Evolutionary conservation across 2,329 filamentous ascomycete genomes (phyloP), one percentile per base, ranked within the genome.

Genomic region (Macrophomina tecta): DNA sequence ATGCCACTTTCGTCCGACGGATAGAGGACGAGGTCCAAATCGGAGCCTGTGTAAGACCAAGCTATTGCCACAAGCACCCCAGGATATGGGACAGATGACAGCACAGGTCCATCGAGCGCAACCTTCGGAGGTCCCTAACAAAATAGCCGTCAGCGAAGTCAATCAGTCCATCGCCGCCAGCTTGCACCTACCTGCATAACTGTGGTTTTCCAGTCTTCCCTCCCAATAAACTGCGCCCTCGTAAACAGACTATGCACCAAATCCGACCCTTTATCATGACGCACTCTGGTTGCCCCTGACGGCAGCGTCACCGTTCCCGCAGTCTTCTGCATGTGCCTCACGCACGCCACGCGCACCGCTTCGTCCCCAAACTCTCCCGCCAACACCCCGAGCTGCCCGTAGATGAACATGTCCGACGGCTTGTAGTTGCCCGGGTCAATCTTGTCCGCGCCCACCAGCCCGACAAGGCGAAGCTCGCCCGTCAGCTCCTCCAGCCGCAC

Each of bases 341-440:
- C n/a, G 9, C 69, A 67, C 28, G 69, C 69, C 16, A 67, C 49
- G 3, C 60, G 52, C 14, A 70, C 67, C 23, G 68, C 63, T 18
- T 64, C 56, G 28, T 71, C 70, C 16, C 69, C 71, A 28, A 67
- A 71, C 52, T 72, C 70, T 6, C 61, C 65, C 9, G 70, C 70
- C 11, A 65, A 62, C 23, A 53, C 58, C 16, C 68, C 69, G 60
- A 72, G 66, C 52, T 63, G 40, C 38, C 60, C 64, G 45, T 48
- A 63, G 1, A 67, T 40, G 12, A 69, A 60, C 42, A 46, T 64
- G 2, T 69, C 69, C 16, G 32, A 53, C 34, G 68, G 67, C 32
- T 38, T 61, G 67, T 72, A 72, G 64, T 71, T 72, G 2, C 70
- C 70, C 14, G 67, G 61, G 51, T 72, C 69, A 12, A 71, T 66